These are phyloP conservation scores for Porcisia hertigi DNA, from an alignment of 208 protist species.

Conservation along the genomic window DNA sequence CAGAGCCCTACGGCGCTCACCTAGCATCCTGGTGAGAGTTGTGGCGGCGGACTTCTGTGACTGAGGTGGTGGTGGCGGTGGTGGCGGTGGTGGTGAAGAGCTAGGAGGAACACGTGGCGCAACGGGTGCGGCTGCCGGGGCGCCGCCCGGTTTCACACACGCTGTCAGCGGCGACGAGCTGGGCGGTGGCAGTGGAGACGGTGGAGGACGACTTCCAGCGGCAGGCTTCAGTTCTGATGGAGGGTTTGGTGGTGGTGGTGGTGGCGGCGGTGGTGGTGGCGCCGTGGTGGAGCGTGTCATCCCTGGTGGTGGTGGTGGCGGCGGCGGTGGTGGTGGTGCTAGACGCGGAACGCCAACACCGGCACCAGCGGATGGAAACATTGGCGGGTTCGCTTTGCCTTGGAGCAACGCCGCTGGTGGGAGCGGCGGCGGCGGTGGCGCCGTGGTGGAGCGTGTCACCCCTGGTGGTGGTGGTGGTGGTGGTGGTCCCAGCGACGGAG, in stretches of 20 bases:
- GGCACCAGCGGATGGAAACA: not conserved
- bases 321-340: constrained; percentile 16
- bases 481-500: constrained; percentile 5
- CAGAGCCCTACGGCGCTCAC: constrained; percentile 12
- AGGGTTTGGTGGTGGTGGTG: constrained; percentile 5
- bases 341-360: not conserved
- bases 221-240: constrained; percentile 5
- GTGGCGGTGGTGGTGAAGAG: constrained; percentile 16
- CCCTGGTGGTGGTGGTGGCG: constrained; percentile 32
- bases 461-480: constrained; percentile 35
- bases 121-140: not conserved
- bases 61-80: constrained; percentile 5
- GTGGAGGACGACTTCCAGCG: constrained; percentile 4
- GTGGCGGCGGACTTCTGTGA: not conserved
- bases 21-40: constrained; percentile 11
- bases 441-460: constrained; percentile 26
- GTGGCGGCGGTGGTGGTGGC: constrained; percentile 36
- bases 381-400: constrained; percentile 11
- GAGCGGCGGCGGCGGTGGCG: constrained; percentile 37
- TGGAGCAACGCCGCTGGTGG: constrained; percentile 13
- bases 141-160: constrained; percentile 3
- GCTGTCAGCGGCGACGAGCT: not conserved
- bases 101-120: constrained; percentile 11
- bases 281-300: constrained; percentile 29
- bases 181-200: not conserved